These are phyloP conservation scores for Picea sitchensis DNA, from an alignment of 75 land plant species.

Conservation along the genomic window DNA sequence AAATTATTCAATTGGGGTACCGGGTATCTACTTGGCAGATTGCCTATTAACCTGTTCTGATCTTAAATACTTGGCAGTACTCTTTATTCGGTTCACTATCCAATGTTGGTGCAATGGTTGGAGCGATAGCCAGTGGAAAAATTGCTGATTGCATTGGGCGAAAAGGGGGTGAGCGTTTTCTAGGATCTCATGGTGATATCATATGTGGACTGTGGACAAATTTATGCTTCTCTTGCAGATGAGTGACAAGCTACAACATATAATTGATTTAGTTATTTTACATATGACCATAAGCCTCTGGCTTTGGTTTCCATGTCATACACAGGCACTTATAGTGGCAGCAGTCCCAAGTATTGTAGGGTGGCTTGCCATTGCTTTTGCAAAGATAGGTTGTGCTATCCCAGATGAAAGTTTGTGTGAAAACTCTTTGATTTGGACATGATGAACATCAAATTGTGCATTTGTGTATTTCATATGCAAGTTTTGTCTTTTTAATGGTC, in stretches of 20 bases:
- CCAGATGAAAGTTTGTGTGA: not conserved
- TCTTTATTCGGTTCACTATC: constrained; percentile 78
- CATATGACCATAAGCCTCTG: not conserved
- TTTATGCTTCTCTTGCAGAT: not conserved
- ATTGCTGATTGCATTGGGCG: constrained; percentile 83
- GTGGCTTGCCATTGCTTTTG: constrained; percentile 77
- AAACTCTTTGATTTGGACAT: no score
- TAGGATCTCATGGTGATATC: not conserved
- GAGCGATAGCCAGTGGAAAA: constrained; percentile 85
- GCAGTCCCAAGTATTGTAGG: constrained; percentile 78
- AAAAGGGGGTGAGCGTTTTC: constrained; percentile 60
- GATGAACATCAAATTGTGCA: not conserved
- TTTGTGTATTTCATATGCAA: not conserved
- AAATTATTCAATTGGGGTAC: not conserved
- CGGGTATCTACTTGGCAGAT: not conserved
- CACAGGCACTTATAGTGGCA: constrained; percentile 81
- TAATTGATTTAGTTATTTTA: not conserved
- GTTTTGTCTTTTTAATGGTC: not conserved
- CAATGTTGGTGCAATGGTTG: constrained; percentile 92
- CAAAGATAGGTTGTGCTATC: constrained; percentile 39
- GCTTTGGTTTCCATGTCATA: not conserved
- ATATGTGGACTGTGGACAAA: not conserved
- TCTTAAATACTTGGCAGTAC: constrained; percentile 31
- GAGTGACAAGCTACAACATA: not conserved
- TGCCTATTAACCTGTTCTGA: not conserved